phyloP scores from a whole-genome alignment of 148 eudicot species.

The Rhododendron williamsianum region DNA sequence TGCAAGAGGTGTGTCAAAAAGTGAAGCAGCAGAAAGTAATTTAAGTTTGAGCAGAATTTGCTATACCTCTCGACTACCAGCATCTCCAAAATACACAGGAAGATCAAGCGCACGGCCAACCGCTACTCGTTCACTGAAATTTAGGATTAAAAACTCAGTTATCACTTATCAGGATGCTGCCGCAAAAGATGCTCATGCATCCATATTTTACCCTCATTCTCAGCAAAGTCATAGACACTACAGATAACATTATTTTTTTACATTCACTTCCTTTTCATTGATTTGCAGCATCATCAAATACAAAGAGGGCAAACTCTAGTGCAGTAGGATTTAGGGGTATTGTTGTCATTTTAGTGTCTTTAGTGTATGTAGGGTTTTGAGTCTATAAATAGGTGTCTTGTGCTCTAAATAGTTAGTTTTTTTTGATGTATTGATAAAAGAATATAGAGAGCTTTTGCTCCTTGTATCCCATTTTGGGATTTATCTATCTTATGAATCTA shows the following conservation, averaged over 20 bases:
- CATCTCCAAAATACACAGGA: conserved; percentile 95
- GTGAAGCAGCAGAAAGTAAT: conserved; percentile 12
- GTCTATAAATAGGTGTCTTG: too few species aligned
- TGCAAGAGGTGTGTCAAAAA: conserved; percentile 11
- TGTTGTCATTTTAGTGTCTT: too few species aligned
- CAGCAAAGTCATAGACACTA: not conserved
- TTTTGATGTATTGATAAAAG: too few species aligned
- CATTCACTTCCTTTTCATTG: not conserved
- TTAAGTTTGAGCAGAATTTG: conserved; percentile 13
- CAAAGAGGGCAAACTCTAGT: not conserved
- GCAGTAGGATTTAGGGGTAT: too few species aligned
- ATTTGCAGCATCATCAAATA: not conserved
- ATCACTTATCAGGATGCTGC: conserved; percentile 2
- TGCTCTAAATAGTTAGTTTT: too few species aligned
- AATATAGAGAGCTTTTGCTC: too few species aligned
- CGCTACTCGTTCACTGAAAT: conserved; percentile 78
- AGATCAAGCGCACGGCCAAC: conserved; percentile 94
- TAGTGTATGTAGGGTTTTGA: too few species aligned
- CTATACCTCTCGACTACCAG: conserved; percentile 95
- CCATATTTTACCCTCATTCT: not conserved
- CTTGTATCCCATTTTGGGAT: too few species aligned
- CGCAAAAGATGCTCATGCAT: not conserved
- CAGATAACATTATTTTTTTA: not conserved
- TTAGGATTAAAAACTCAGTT: not conserved
- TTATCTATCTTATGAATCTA: too few species aligned